These are phyloP conservation scores for Lindgomyces ingoldianus DNA, from an alignment of 495 filamentous ascomycete species.

Conservation along the genomic window DNA sequence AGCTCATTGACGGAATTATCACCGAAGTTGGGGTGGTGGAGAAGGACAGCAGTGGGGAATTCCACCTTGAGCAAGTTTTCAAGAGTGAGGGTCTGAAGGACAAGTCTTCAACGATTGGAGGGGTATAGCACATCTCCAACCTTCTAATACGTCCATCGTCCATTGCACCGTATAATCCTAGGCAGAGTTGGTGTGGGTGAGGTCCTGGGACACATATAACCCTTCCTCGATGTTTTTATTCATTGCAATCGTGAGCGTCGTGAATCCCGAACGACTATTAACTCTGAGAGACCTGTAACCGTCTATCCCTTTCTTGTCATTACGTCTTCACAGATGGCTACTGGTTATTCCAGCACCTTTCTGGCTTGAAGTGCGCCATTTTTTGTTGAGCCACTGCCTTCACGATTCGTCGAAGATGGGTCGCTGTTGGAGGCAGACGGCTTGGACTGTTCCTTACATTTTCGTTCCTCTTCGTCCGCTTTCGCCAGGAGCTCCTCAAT, in stretches of 20 bases:
- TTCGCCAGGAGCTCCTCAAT: constrained; percentile 59
- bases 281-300: neutral
- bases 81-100: constrained; percentile 35
- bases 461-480: constrained; percentile 44
- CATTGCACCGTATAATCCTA: neutral
- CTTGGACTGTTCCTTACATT: constrained; percentile 4
- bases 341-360: no score
- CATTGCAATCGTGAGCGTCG: no score
- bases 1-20: constrained; percentile 88
- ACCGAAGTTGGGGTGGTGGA: constrained; percentile 88
- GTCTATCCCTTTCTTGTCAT: neutral
- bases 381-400: neutral
- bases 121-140: constrained; percentile 29
- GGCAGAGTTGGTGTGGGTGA: neutral
- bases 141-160: neutral
- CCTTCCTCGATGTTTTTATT: no score
- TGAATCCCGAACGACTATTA: neutral
- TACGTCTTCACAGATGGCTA: no score
- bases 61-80: constrained; percentile 66
- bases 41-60: constrained; percentile 70
- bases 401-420: neutral
- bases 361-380: no score
- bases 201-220: no score
- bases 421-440: neutral
- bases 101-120: constrained; percentile 37